Evolutionary conservation across 352 stramenopile species (phyloP), one percentile per base, ranked within the genome.

Genomic region (Phytophthora litchii): DNA sequence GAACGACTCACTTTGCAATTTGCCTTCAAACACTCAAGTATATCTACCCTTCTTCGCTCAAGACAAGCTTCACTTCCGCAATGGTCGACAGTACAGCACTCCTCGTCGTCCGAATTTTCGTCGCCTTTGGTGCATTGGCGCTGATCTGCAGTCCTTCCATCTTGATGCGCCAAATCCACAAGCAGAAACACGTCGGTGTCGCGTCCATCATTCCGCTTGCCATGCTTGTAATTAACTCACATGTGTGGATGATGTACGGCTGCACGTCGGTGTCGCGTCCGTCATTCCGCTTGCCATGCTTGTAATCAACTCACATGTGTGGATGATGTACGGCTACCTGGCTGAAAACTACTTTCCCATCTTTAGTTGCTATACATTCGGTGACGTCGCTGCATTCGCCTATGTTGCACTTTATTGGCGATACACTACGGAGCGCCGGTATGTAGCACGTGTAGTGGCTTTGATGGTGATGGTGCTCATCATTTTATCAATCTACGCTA

Each of bases 381-480:
- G 66, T 1, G 69, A 72, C 27, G 8, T 76, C 35, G 61, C 51
- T 11, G 56, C 59, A 9, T 34, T 65, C 13, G 40, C 64, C 21
- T 88, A 83, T 56, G 50, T 85, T 29, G 51, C 57, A 7, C 56
- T 86, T 10, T 88, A 84, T 58, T 86, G 76, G 42, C 54, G 48
- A 19, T 79, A 76, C 56, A 71, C 67, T 12, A 54, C 56, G 0
- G 69, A 79, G 7, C 68, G 53, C 10, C 31, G 31, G 11, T 58
- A 51, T 29, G 65, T 83, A 21, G 51, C 48, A 16, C 59, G 53
- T 1, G 58, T 78, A 6, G 29, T 78, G 27, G 41, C 25, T 0
- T 44, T 67, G 3, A 37, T 54, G 25, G 12, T 53, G 21, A 31
- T 27, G 4, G 47, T 61, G 3, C 40, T 74, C 21, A 29, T 43